Base-by-base conservation (phyloP, 805 yeast species). In the Zygotorulaspora danielsina region DNA sequence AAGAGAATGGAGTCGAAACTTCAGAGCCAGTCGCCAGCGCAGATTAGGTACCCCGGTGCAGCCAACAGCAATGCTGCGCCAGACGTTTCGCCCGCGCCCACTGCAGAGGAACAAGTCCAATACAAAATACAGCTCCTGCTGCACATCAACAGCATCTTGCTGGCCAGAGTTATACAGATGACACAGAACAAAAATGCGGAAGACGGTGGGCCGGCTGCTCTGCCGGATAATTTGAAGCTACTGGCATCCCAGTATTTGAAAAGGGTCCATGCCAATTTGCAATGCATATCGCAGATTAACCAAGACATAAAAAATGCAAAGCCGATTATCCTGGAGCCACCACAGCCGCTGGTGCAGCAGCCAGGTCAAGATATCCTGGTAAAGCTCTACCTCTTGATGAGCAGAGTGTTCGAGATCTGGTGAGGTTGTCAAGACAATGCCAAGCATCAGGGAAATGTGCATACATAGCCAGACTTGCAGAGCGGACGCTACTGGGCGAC, bases 11-110 rank as follows among this genome's bases (percentile, higher is more conserved):
- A 27, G 5, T 27, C 31, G 10, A 5, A 27, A n/a, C 18, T 15
- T 5, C 31, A 27, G 8, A 8, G 6, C 6, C 31, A 27, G 17
- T 5, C 7, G 18, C 18, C 18, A 12, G 18, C 16, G 6, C 31
- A n/a, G 2, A n/a, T 3, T 59, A 8, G 7, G 7, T 45, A 71
- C 59, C 61, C 63, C 46, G 61, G 64, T 13, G 78, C 84, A 55
- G 76, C 81, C 57, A 79, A 79, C 15, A 18, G 12, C 15, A 5
- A 5, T 15, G 18, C 11, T 5, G 10, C 12, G 18, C 31, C n/a
- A 18, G 31, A 27, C 31, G 18, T 27, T 5, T 6, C 18, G 15
- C 6, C 18, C 5, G 31, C 18, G 5, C 31, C 31, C 8, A 46
- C 59, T 19, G 50, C 51, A 7, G 51, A 50, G 10, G 57, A 53